A percentile compares a stretch with the other conserved stretches of the same genome.
Conservation (phyloP, 495 filamentous ascomycete species). For the Hypoxylon cercidicola region DNA sequence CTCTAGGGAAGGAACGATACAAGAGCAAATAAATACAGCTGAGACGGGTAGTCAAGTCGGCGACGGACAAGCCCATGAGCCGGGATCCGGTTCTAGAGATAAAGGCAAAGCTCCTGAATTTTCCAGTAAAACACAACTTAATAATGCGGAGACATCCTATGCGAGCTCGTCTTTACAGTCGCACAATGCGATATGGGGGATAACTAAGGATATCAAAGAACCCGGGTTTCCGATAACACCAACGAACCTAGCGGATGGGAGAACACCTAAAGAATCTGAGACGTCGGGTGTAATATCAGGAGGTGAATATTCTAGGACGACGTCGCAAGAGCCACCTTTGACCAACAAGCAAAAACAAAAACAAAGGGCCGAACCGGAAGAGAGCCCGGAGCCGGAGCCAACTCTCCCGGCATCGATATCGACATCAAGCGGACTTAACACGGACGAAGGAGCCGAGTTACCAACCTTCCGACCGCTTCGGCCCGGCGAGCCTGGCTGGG, state of each 20-base stretch:
- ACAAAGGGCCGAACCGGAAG: conserved; percentile 18
- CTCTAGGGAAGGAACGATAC: neutral
- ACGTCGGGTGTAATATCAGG: neutral
- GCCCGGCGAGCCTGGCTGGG: conserved; percentile 34
- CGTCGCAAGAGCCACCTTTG: conserved; percentile 5
- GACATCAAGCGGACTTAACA: conserved; percentile 9
- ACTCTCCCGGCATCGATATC: neutral
- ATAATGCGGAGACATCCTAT: conserved; percentile 3
- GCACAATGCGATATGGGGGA: neutral
- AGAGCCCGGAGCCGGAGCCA: conserved; percentile 1
- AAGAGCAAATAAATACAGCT: neutral
- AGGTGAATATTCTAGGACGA: conserved; percentile 3
- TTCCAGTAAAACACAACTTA: neutral
- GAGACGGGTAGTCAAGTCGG: conserved; percentile 2
- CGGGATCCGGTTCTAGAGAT: conserved; percentile 2
- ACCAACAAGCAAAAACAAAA: conserved; percentile 36
- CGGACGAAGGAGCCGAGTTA: conserved; percentile 4
- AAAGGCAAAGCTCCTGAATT: conserved; percentile 21
- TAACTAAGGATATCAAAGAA: neutral
- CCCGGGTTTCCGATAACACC: neutral
- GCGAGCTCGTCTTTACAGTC: neutral
- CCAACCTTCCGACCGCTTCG: conserved; percentile 25
- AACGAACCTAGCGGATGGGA: neutral
- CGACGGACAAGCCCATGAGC: conserved; percentile 1
- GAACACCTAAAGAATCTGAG: neutral